Base-by-base conservation (phyloP, 2,329 filamentous ascomycete genomes). In the Penicillium sp. region DNA sequence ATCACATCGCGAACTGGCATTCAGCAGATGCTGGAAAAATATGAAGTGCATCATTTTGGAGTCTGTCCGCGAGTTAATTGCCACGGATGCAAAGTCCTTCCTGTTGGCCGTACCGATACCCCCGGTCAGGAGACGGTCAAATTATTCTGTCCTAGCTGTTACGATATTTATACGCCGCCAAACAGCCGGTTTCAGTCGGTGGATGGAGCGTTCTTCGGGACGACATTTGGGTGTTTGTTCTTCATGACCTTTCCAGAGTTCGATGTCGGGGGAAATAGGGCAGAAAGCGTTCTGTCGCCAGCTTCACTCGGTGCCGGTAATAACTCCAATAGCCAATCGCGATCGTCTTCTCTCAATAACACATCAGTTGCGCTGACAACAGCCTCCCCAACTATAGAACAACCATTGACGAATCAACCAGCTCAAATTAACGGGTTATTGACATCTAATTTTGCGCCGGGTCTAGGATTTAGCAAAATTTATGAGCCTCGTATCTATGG, bases 11-110 rank as follows among this genome's bases (percentile, higher is more conserved):
- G 94, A 58, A 91, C 90, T 2, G 94, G 94, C 52, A 97, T 99
- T 67, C 93, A 97, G 76, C 92, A 97, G 72, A 99, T 99, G 94
- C 91, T 92, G 61, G 94, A 99, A 75, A 99, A 99, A 74, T 99
- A 97, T 79, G 93, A 97, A 74, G 82, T 96, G 49, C 89, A 92
- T 60, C 93, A 99, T 77, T 99, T 99, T 70, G 94, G 94, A 53
- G 87, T 88, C 64, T 99, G 94, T 72, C 94, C 94, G n/a, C 85
- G 94, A 59, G 95, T 93, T 58, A 86, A 93, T 75, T 99, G 94
- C 81, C 89, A 91, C 66, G 88, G 89, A 59, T 89, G 91, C 62
- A 88, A 93, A 67, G 94, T 96, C 14, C 82, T 99, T 5, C 94
- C 94, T 1, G 93, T 99, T 20, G 94, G 94, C 38, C 83, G 94